These are phyloP conservation scores for Puccinia triticina DNA, from an alignment of 1,284 basidiomycete genomes.

Conservation along the genomic window DNA sequence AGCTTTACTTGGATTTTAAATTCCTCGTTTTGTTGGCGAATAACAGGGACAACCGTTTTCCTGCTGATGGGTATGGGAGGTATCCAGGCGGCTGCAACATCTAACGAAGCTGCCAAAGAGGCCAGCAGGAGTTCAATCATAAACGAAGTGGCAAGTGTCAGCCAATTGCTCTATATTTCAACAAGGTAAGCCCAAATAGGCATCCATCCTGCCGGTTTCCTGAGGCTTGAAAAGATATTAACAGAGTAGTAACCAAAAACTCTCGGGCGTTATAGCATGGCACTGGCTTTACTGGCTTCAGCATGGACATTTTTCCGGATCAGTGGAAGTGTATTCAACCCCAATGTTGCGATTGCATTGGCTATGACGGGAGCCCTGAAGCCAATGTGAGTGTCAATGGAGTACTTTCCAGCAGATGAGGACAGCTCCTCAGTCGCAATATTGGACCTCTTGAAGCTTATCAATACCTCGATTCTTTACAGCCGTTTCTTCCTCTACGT, in stretches of 20 bases:
- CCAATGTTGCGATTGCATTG: constrained; percentile 45
- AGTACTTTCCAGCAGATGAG: too few species aligned
- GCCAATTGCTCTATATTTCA: constrained; percentile 58
- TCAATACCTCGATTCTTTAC: constrained; percentile 40
- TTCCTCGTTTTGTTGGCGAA: background rate
- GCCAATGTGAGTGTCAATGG: constrained; percentile 46
- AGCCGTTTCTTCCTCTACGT: constrained; percentile 48
- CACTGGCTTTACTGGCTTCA: constrained; percentile 70
- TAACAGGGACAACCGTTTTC: constrained; percentile 61
- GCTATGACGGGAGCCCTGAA: constrained; percentile 34
- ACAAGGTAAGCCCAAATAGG: constrained; percentile 20
- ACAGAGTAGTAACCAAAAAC: background rate
- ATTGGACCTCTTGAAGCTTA: constrained; percentile 49
- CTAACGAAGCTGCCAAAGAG: constrained; percentile 57
- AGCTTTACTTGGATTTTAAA: background rate
- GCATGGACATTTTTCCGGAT: constrained; percentile 51
- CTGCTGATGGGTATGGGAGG: constrained; percentile 69
- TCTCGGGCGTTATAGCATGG: constrained; percentile 62
- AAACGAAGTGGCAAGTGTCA: constrained; percentile 60
- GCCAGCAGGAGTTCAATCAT: constrained; percentile 51
- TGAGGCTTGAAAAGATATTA: background rate
- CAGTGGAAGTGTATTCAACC: constrained; percentile 50
- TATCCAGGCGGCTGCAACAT: constrained; percentile 65
- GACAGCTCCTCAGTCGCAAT: too few species aligned
- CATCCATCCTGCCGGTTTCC: background rate